These are phyloP conservation scores for Leccinum boreale DNA, from an alignment of 768 basidiomycete genomes.

Conservation along the genomic window DNA sequence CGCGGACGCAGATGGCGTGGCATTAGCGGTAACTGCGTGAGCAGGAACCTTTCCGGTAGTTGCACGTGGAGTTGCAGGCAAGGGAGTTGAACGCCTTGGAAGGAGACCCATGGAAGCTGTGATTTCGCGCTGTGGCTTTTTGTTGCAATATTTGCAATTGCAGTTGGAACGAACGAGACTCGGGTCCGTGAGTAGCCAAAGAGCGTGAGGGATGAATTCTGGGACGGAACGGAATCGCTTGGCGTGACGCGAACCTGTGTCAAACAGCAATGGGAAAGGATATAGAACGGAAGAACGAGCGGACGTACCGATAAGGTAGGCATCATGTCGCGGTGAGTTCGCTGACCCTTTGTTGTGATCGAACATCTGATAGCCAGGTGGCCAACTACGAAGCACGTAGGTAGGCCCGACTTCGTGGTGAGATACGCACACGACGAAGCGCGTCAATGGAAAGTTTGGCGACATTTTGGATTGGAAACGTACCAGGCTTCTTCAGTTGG, in stretches of 20 bases:
- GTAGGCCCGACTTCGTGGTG: conserved; percentile 33
- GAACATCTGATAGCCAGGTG: conserved; percentile 64
- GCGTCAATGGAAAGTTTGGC: neutral
- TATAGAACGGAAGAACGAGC: neutral
- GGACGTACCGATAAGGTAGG: conserved; percentile 69
- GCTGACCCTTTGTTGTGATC: conserved; percentile 70
- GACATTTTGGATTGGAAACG: conserved; percentile 13
- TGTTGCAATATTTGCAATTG: conserved; percentile 75
- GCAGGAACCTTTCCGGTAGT: conserved; percentile 10
- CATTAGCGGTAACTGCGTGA: neutral
- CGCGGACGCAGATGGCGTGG: conserved; percentile 18
- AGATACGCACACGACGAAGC: neutral
- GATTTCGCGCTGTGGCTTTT: conserved; percentile 66
- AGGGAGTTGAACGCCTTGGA: conserved; percentile 32
- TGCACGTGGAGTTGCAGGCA: conserved; percentile 20
- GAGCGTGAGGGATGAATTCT: conserved; percentile 81
- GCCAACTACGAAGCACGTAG: conserved; percentile 66
- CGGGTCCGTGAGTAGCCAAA: conserved; percentile 67
- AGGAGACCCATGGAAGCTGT: conserved; percentile 55
- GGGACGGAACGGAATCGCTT: conserved; percentile 74
- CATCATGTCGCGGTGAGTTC: conserved; percentile 59
- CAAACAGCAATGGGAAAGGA: neutral
- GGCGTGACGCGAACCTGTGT: conserved; percentile 39
- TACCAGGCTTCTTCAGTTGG: conserved; percentile 49
- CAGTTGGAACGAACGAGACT: conserved; percentile 50